A percentile compares a stretch with the other conserved stretches of the same genome.
These are phyloP conservation scores for Aspergillus chevalieri DNA, from an alignment of 2,329 filamentous ascomycete genomes.

Conservation along the genomic window DNA sequence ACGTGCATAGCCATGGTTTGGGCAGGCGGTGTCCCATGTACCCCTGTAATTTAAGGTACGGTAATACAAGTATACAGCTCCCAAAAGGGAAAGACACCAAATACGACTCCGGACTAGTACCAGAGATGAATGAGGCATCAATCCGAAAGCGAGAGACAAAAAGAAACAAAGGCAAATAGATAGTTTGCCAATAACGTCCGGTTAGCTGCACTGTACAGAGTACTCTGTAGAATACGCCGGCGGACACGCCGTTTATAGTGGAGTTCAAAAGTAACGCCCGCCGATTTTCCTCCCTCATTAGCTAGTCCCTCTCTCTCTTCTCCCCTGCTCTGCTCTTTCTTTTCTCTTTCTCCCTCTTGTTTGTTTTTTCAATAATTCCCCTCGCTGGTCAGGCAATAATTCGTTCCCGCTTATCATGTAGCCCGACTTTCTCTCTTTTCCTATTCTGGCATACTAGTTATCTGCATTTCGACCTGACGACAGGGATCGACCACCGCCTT, in stretches of 20 bases:
- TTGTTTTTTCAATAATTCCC: neutral
- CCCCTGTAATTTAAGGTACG: no score
- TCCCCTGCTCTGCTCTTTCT: conserved; percentile 5
- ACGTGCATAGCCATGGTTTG: no score
- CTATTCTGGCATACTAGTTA: neutral
- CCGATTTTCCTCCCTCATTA: conserved; percentile 12
- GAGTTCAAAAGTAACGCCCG: neutral
- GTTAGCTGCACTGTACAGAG: no score
- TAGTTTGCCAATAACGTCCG: neutral
- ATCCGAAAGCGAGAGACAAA: no score
- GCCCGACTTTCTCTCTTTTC: neutral
- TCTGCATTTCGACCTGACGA: neutral
- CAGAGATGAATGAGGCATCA: no score
- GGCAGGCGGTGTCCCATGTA: no score
- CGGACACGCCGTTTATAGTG: neutral
- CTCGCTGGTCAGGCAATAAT: neutral
- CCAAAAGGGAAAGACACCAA: no score
- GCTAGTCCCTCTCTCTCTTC: neutral
- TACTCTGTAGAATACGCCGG: neutral
- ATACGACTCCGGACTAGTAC: no score
- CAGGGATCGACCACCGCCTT: neutral
- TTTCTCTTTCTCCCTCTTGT: conserved; percentile 3
- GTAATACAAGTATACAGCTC: no score
- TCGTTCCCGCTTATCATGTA: neutral
- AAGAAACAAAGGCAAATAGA: neutral